Evolutionary conservation across 495 filamentous ascomycete genomes (phyloP), one percentile per base, ranked within the genome.

Genomic region (Hypoxylon perforatum): DNA sequence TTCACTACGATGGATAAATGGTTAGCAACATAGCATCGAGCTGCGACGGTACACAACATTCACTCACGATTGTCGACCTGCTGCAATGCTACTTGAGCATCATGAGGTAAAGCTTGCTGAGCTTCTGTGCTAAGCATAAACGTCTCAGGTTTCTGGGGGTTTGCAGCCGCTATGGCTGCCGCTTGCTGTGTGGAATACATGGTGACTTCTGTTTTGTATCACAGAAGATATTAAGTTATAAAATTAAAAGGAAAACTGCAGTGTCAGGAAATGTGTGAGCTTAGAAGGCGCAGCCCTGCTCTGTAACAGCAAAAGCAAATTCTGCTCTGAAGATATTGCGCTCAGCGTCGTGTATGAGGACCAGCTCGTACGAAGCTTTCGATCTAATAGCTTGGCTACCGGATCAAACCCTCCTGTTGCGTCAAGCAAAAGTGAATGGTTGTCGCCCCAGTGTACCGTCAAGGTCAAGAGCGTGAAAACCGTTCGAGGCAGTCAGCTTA

Each of bases 81-180:
- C 73, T 98, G 94, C 65, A 99, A 85, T 64, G 95, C 95, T 76
- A 98, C 93, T 83, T 97, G 92, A 75, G 93, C 91, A 82, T 98
- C 95, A 70, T 97, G 92, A 28, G 95, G 95, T 50, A 99, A 87
- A 65, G 90, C 93, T 79, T 97, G 93, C 79, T 97, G 94, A 41
- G 96, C 94, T 80, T 97, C 94, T 67, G 88, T 92, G 68, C 93
- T 96, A 66, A 99, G 86, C 91, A 98, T 94, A 72, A 99, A 99
- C 6, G 95, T 99, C 83, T 98, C 95, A 47, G 95, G 95, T 76
- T 96, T 96, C 78, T 97, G 94, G 46, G 78, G 76, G 35, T 74
- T 70, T 35, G 77, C 47, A 15, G 77, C 73, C 47, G 74, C 80
- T 78, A 86, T 85, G 28, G 80, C 77, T 67, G 79, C 77, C 66